phyloP scores from a whole-genome alignment of 352 stramenopile genomes.

The Globisporangium spinosum region DNA sequence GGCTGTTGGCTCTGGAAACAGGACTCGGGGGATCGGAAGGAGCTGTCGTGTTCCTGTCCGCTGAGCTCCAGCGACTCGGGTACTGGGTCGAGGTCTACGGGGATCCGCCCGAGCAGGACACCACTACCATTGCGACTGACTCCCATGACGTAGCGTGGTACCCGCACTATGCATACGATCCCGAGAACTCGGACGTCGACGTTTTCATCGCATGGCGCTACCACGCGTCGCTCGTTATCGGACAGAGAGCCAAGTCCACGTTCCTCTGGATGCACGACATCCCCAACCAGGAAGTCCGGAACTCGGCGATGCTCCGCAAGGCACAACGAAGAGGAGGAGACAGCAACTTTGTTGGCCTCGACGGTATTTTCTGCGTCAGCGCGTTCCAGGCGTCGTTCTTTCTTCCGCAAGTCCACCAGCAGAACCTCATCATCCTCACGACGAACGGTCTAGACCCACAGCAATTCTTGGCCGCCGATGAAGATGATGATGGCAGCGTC shows the following conservation, averaged over 20 bases:
- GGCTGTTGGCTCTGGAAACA: slow-evolving; percentile 57
- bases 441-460: slow-evolving; percentile 72
- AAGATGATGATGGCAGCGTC: slow-evolving; percentile 39
- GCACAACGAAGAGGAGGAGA: neutral
- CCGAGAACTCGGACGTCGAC: slow-evolving; percentile 50
- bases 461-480: slow-evolving; percentile 41
- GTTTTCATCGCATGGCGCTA: slow-evolving; percentile 92
- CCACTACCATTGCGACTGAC: slow-evolving; percentile 18
- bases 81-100: slow-evolving; percentile 89
- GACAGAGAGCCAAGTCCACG: slow-evolving; percentile 24
- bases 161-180: slow-evolving; percentile 66
- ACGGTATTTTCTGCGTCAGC: slow-evolving; percentile 78
- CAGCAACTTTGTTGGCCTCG: slow-evolving; percentile 24
- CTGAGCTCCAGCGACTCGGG: slow-evolving; percentile 69
- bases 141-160: slow-evolving; percentile 62
- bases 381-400: slow-evolving; percentile 70
- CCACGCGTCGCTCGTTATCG: slow-evolving; percentile 73
- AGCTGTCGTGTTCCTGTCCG: slow-evolving; percentile 85
- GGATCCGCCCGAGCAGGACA: slow-evolving; percentile 50
- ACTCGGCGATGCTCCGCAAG: slow-evolving; percentile 30
- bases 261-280: slow-evolving; percentile 89
- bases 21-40: slow-evolving; percentile 90
- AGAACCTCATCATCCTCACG: slow-evolving; percentile 40
- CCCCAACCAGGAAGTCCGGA: slow-evolving; percentile 29
- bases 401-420: slow-evolving; percentile 33